A percentile compares a stretch with the other conserved stretches of the same genome.
phyloP scores from a whole-genome alignment of 805 yeast genomes.

The Pichia nanzhaoensis region DNA sequence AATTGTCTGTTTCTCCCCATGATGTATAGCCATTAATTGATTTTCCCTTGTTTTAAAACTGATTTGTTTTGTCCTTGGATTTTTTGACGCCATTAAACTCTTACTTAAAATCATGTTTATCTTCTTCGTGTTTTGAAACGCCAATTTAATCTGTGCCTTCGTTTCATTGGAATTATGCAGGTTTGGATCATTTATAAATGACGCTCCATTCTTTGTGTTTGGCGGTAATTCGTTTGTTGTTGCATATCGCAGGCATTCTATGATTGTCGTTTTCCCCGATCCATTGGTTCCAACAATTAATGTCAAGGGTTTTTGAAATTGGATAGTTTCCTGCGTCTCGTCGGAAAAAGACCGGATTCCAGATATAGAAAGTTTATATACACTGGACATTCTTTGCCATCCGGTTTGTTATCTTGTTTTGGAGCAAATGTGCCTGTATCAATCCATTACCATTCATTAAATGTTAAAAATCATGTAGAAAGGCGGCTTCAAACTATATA shows the following conservation, averaged over 20 bases:
- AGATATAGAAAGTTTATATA: slow-evolving; percentile 60
- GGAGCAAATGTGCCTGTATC: too few relatives aligned
- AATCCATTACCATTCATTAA: too few relatives aligned
- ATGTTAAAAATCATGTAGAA: too few relatives aligned
- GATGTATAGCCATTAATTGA: slow-evolving; percentile 59
- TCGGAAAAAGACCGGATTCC: slow-evolving; percentile 92
- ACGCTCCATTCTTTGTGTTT: slow-evolving; percentile 88
- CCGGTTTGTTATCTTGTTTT: too few relatives aligned
- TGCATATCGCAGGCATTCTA: slow-evolving; percentile 88
- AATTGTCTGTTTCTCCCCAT: slow-evolving; percentile 64
- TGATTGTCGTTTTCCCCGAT: slow-evolving; percentile 92
- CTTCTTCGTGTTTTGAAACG: slow-evolving; percentile 68
- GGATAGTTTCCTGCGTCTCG: slow-evolving; percentile 76
- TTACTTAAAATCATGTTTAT: slow-evolving; percentile 81
- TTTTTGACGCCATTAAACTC: slow-evolving; percentile 66
- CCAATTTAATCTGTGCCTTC: slow-evolving; percentile 84
- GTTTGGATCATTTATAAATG: slow-evolving; percentile 85
- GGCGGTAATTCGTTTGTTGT: slow-evolving; percentile 97
- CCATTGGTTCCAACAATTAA: slow-evolving; percentile 95
- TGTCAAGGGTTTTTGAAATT: slow-evolving; percentile 85
- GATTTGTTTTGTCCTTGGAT: slow-evolving; percentile 39
- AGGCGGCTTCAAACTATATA: too few relatives aligned
- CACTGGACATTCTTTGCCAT: slow-evolving; percentile 33
- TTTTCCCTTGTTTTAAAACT: slow-evolving; percentile 92
- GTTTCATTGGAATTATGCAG: slow-evolving; percentile 70